phyloP scores from a whole-genome alignment of 2,329 filamentous ascomycete genomes.

The Talaromyces sp. region DNA sequence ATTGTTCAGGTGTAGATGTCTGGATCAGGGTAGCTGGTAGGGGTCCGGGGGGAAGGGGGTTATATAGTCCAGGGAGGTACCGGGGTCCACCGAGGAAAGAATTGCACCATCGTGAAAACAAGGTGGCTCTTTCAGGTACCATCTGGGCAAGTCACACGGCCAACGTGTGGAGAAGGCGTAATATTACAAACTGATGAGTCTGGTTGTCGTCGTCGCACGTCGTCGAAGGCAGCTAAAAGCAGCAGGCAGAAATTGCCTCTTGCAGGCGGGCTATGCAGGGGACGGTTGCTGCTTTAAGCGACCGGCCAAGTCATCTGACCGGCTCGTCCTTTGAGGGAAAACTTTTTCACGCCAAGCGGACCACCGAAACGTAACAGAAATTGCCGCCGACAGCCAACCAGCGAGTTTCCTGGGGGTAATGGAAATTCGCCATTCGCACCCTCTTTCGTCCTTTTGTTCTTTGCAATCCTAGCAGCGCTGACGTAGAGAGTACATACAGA shows the following conservation, averaged over 20 bases:
- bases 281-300: conserved; percentile 19
- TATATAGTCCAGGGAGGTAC: conserved; percentile 9
- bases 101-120: conserved; percentile 8
- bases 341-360: conserved; percentile 2
- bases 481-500: neutral
- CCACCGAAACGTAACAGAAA: conserved; percentile 36
- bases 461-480: no score
- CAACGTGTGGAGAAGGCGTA: neutral
- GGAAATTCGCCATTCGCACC: conserved; percentile 16
- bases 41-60: neutral
- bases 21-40: neutral
- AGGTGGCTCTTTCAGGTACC: conserved; percentile 8
- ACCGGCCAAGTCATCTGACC: conserved; percentile 31
- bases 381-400: conserved; percentile 26
- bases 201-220: neutral
- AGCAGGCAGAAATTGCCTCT: no score
- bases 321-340: conserved; percentile 15
- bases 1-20: neutral
- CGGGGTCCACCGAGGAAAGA: conserved; percentile 2
- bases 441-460: no score
- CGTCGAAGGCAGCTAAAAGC: neutral
- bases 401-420: conserved; percentile 31
- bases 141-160: conserved; percentile 3
- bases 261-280: neutral
- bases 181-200: conserved; percentile 1